These are phyloP conservation scores for Lycium barbarum DNA, from an alignment of 257 asterid genomes.

Conservation along the genomic window DNA sequence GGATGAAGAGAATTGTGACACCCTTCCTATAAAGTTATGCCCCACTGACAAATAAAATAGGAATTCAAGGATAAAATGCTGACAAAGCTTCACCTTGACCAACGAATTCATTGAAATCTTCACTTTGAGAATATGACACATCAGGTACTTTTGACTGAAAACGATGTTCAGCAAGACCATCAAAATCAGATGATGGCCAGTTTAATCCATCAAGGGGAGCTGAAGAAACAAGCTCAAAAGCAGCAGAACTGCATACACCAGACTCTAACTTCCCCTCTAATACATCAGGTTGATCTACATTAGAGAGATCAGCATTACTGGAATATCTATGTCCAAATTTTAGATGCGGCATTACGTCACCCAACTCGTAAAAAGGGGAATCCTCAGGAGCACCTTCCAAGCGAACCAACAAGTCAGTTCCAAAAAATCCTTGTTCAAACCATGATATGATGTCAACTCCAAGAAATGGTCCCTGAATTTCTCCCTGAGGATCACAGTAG, in stretches of 20 bases:
- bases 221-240: constrained; percentile 49
- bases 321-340: constrained; percentile 48
- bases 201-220: constrained; percentile 49
- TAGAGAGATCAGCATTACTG: constrained; percentile 44
- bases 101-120: constrained; percentile 53
- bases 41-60: not conserved
- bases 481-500: constrained; percentile 96
- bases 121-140: constrained; percentile 53
- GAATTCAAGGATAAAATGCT: constrained; percentile 23
- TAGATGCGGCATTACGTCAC: constrained; percentile 95
- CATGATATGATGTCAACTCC: constrained; percentile 91
- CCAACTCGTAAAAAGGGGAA: constrained; percentile 72
- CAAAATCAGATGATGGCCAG: constrained; percentile 68
- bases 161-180: constrained; percentile 49
- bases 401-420: constrained; percentile 90
- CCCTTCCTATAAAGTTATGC: constrained; percentile 4
- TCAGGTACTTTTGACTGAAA: constrained; percentile 52
- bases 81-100: constrained; percentile 74
- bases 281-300: constrained; percentile 50
- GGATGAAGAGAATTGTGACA: not conserved
- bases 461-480: constrained; percentile 90
- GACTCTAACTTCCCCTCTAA: constrained; percentile 58
- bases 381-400: constrained; percentile 69
- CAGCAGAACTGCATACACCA: constrained; percentile 43
- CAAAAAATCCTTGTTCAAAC: constrained; percentile 97